Evolutionary conservation across 768 basidiomycete genomes (phyloP).

Genomic region (Epithele typhae): DNA sequence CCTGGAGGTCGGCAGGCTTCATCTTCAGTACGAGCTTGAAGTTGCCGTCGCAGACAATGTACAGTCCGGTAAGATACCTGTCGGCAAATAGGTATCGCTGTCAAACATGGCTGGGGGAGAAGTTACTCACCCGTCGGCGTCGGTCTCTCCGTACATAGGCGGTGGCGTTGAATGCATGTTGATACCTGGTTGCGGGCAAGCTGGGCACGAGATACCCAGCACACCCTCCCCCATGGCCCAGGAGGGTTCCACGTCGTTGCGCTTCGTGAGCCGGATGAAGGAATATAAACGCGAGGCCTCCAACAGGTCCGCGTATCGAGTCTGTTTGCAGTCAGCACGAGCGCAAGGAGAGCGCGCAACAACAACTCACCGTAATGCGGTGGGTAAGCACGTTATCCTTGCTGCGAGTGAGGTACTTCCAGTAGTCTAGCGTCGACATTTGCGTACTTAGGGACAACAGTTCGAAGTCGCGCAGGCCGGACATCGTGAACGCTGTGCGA

Average conservation of each 20-base stretch:
- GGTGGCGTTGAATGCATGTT: conserved; percentile 12
- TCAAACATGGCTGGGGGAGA: too few species aligned
- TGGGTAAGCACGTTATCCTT: neutral
- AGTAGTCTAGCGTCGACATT: neutral
- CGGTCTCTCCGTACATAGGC: too few species aligned
- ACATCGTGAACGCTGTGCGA: neutral
- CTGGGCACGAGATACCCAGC: conserved; percentile 11
- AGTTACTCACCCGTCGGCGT: too few species aligned
- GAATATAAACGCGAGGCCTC: neutral
- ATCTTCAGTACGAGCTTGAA: neutral
- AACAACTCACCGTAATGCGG: too few species aligned
- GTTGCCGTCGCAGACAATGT: neutral
- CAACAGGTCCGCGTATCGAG: conserved; percentile 10
- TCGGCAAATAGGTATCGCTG: too few species aligned
- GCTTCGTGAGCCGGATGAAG: neutral
- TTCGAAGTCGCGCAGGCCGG: neutral
- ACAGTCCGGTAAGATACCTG: neutral
- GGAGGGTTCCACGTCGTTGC: neutral
- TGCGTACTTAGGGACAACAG: neutral
- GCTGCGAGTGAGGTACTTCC: neutral
- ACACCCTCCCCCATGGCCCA: neutral
- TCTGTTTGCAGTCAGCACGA: neutral
- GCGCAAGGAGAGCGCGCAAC: neutral
- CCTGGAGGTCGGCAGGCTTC: neutral
- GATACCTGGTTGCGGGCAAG: conserved; percentile 16